Evolutionary conservation across 2,329 filamentous ascomycete species (phyloP).

Genomic region (Colletotrichum salicis): DNA sequence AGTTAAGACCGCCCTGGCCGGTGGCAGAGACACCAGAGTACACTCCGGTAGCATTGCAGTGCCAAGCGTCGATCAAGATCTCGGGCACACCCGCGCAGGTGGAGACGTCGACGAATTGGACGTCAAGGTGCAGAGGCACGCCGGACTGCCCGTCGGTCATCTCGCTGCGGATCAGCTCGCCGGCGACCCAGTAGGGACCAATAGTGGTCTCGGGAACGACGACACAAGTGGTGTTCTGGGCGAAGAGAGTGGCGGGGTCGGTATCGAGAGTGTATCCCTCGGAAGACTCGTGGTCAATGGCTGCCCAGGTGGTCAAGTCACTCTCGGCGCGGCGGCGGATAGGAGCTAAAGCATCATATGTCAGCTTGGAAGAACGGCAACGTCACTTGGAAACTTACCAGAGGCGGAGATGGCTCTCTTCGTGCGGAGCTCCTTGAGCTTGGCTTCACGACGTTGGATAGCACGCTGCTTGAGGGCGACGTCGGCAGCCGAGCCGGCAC

Average conservation of each 20-base stretch:
- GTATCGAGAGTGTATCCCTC: not conserved
- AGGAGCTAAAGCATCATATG: not conserved
- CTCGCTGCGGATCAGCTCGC: conserved; percentile 12
- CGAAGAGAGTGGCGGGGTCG: not conserved
- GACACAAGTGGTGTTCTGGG: not conserved
- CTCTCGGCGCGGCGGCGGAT: not conserved
- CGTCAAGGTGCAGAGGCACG: conserved; percentile 2
- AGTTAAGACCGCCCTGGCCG: conserved; percentile 19
- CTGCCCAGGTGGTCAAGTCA: not conserved
- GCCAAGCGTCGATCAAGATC: conserved; percentile 10
- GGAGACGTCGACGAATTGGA: conserved; percentile 14
- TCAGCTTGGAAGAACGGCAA: not conserved
- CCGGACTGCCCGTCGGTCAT: conserved; percentile 4
- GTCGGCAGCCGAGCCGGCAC: not conserved
- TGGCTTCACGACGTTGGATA: conserved; percentile 5
- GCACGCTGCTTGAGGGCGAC: not conserved
- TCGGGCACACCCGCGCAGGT: conserved; percentile 9
- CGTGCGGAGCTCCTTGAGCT: conserved; percentile 2
- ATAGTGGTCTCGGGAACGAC: not conserved
- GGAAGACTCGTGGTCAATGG: not conserved
- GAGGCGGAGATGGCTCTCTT: not conserved
- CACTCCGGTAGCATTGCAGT: not conserved
- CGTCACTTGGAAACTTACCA: not conserved
- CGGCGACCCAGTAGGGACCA: conserved; percentile 4
- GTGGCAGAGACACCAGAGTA: not conserved